Base-by-base conservation (phyloP, 129 eudicot genomes). In the Flaveria ramosissima region DNA sequence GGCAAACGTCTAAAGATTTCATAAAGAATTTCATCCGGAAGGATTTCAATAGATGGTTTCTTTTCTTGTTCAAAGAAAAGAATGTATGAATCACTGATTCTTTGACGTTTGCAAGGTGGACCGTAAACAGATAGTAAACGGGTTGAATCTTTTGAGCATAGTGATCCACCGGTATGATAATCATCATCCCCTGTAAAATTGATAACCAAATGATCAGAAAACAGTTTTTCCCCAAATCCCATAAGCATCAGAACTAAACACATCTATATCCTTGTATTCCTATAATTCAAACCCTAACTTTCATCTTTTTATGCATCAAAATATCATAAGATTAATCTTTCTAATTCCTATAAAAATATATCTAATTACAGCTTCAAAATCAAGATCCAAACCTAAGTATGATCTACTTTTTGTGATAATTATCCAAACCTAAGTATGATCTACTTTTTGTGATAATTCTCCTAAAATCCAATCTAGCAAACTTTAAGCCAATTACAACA, bases 1-100 rank as follows among this genome's bases (percentile, higher is more conserved):
- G 97, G 86, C 73, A 94, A 46, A 24, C 88, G 97, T 65, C 91
- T 84, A 70, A 94, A 82, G 85, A 94, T 90, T 82, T 94, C 98
- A 27, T 85, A 91, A 67, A 94, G 90, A 82, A 97, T 91, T 82
- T 94, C 98, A 17, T 94, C 93, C 0, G 98, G 98, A 72, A 94
- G 97, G 62, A 71, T 64, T 8, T 94, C 92, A 20, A 91, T 87
- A n/a, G 97, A 85, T 24, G 89, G 86, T 15, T 73, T 83, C 76
- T 82, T 80, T 21, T 84, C 87, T 75, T 87, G 45, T 78, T 85
- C 90, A 42, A 72, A 75, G 57, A 84, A 67, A 42, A 85, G 56
- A 47, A 82, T 56, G 72, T 69, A 86, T 1, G 97, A 87, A 67
- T 83, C 88, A 46, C 75, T 84, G 73, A 94, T 87, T 26, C 93